Conservation (phyloP, 768 basidiomycete genomes). For the Thelephora ganbajun region DNA sequence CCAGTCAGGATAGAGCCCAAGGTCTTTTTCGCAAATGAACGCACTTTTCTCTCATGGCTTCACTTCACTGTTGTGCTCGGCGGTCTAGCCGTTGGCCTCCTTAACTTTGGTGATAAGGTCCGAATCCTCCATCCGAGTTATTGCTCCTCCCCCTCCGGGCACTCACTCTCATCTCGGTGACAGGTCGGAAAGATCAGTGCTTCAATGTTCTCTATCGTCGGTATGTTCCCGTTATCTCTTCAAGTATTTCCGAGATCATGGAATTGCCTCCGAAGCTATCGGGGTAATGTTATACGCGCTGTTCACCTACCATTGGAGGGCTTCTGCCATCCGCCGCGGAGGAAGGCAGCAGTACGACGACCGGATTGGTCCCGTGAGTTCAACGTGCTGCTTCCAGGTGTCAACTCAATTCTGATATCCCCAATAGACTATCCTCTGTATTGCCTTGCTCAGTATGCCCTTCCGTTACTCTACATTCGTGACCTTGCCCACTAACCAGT, state of each 20-base stretch:
- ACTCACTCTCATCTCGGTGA: conserved; percentile 1
- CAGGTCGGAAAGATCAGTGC: conserved; percentile 93
- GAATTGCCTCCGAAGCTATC: conserved; percentile 48
- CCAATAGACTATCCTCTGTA: conserved; percentile 64
- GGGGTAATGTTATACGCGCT: conserved; percentile 95
- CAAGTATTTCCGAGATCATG: neutral
- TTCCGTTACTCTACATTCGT: neutral
- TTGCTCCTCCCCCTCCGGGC: neutral
- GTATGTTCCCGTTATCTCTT: conserved; percentile 28
- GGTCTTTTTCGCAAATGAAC: conserved; percentile 89
- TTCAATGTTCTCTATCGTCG: conserved; percentile 90
- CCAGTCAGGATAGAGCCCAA: conserved; percentile 92
- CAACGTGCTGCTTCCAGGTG: conserved; percentile 3
- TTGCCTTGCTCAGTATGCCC: conserved; percentile 59
- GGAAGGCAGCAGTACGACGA: conserved; percentile 96
- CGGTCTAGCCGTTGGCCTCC: conserved; percentile 85
- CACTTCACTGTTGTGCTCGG: conserved; percentile 97
- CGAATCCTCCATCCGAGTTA: conserved; percentile 8
- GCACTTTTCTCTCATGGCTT: conserved; percentile 96
- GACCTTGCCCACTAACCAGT: conserved; percentile 3
- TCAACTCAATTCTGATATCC: conserved; percentile 6
- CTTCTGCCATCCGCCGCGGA: conserved; percentile 79
- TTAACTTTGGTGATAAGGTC: conserved; percentile 97
- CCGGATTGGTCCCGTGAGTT: conserved; percentile 81
- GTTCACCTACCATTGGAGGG: conserved; percentile 94